A percentile compares a stretch with the other conserved stretches of the same genome.
Evolutionary conservation across 2,329 filamentous ascomycete species (phyloP).

Genomic region (Penicillium sp.): DNA sequence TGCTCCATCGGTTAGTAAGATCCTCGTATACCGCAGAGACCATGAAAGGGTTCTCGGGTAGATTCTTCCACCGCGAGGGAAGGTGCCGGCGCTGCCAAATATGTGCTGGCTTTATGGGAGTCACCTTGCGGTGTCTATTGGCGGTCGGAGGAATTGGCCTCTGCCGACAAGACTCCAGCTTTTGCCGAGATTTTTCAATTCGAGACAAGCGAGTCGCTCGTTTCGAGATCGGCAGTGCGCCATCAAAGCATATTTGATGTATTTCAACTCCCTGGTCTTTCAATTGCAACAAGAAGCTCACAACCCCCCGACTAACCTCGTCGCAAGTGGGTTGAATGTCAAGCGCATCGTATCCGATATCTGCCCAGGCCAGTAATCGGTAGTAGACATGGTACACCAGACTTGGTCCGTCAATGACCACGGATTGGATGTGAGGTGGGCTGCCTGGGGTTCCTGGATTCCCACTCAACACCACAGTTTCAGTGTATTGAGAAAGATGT

Average conservation of each 20-base stretch:
- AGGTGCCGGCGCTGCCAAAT: constrained; percentile 29
- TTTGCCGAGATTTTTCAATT: constrained; percentile 57
- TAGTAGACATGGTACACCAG: constrained; percentile 72
- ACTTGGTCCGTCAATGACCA: constrained; percentile 74
- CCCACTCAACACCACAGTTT: constrained; percentile 24
- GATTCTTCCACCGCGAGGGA: constrained; percentile 30
- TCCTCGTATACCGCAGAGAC: constrained; percentile 75
- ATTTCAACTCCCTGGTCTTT: constrained; percentile 57
- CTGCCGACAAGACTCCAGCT: constrained; percentile 53
- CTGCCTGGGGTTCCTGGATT: constrained; percentile 4
- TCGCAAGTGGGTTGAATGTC: constrained; percentile 61
- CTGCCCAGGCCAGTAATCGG: constrained; percentile 49
- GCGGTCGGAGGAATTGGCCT: background rate
- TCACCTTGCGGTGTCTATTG: constrained; percentile 12
- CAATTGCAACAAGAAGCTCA: constrained; percentile 64
- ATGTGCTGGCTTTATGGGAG: constrained; percentile 17
- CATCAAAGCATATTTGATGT: constrained; percentile 79
- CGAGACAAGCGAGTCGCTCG: constrained; percentile 61
- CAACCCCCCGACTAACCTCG: constrained; percentile 59
- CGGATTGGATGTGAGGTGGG: constrained; percentile 23
- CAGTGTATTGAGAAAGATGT: constrained; percentile 32
- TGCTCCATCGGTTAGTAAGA: constrained; percentile 52
- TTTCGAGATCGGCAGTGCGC: constrained; percentile 70
- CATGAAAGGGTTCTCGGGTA: constrained; percentile 66
- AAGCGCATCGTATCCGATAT: constrained; percentile 46